Conservation (phyloP, 2,329 filamentous ascomycete species). For the Penicillium rolfsii region DNA sequence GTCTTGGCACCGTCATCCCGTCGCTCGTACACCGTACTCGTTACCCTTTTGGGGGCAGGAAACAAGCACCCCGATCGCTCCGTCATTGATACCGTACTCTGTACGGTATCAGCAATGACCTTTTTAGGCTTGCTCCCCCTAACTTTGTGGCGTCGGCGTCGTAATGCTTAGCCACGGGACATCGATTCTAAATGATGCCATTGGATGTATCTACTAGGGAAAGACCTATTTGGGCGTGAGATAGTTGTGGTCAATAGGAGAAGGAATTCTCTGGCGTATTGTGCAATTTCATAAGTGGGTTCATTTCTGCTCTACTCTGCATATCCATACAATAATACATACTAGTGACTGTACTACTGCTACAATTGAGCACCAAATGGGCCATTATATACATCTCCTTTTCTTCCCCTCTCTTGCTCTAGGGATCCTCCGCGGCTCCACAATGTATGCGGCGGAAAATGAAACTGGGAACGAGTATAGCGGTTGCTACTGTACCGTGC, state of each 20-base stretch:
- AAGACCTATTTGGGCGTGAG: not conserved
- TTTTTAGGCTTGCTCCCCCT: not conserved
- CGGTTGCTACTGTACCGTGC: not conserved
- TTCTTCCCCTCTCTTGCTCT: not conserved
- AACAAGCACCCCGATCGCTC: not conserved
- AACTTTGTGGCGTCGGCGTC: not conserved
- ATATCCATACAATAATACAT: no score
- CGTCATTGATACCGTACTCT: no score
- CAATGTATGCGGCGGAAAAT: slow-evolving; percentile 2
- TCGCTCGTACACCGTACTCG: slow-evolving; percentile 1
- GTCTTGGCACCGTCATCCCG: slow-evolving; percentile 7
- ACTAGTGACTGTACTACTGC: no score
- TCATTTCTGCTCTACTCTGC: no score
- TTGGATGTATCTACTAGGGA: not conserved
- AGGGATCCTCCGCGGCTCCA: not conserved
- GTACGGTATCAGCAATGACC: not conserved
- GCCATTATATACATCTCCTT: not conserved
- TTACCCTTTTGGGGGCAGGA: slow-evolving; percentile 3
- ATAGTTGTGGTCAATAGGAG: not conserved
- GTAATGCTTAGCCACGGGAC: not conserved
- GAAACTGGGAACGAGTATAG: not conserved
- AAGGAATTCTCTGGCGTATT: not conserved
- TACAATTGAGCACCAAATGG: not conserved
- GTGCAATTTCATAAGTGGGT: no score
- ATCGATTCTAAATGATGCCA: not conserved